phyloP scores from a whole-genome alignment of 2,329 filamentous ascomycete species.

The Colletotrichum orchidophilum region DNA sequence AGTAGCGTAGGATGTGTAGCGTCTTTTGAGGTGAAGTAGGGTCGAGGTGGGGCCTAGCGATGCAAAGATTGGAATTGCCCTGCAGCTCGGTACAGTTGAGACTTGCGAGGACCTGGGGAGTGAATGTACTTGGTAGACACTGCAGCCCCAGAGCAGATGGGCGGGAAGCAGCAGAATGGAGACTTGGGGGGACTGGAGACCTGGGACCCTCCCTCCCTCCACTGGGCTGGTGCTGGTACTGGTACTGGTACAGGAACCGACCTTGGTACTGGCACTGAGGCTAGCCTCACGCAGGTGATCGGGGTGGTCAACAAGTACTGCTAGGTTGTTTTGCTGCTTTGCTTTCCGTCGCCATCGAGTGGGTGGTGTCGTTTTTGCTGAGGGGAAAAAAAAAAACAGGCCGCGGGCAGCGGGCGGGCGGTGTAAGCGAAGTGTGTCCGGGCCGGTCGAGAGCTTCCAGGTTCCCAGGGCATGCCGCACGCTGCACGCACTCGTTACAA shows the following conservation, averaged over 20 bases:
- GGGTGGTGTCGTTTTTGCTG: constrained; percentile 2
- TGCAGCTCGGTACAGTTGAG: constrained; percentile 27
- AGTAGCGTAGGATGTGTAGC: constrained; percentile 31
- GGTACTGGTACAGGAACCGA: constrained; percentile 8
- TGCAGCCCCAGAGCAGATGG: neutral
- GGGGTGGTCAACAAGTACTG: constrained; percentile 3
- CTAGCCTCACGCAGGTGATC: constrained; percentile 12
- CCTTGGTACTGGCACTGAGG: neutral
- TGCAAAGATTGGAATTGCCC: constrained; percentile 29
- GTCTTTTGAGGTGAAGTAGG: constrained; percentile 29
- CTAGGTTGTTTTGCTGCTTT: neutral
- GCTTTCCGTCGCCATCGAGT: neutral
- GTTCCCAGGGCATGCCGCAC: neutral
- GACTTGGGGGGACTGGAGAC: neutral
- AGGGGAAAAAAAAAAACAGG: neutral
- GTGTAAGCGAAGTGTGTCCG: constrained; percentile 22
- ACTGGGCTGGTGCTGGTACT: constrained; percentile 12
- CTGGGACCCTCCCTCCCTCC: neutral
- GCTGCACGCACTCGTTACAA: neutral
- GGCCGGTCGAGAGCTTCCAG: constrained; percentile 1
- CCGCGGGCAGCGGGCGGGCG: constrained; percentile 10
- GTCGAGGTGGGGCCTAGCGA: constrained; percentile 24
- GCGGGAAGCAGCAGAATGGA: neutral
- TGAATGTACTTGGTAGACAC: neutral
- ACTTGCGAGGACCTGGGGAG: no score